These are phyloP conservation scores for Oryza coarctata DNA, from an alignment of 176 grass and related monocot species.

Conservation along the genomic window DNA sequence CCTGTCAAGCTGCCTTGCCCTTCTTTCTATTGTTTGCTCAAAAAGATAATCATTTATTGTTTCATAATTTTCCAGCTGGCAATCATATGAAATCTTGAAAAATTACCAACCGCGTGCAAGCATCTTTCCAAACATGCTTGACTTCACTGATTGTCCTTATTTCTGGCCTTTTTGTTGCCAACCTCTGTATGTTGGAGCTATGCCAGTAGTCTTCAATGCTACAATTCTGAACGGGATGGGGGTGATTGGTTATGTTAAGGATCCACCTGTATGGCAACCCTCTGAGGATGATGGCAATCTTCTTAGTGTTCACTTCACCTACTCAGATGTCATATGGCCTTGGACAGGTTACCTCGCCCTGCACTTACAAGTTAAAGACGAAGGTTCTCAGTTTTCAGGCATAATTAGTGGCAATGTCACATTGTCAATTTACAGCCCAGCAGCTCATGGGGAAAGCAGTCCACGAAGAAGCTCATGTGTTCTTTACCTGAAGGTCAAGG, in stretches of 20 bases:
- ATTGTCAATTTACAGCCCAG: constrained; percentile 64
- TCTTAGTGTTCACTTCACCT: constrained; percentile 84
- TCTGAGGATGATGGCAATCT: constrained; percentile 84
- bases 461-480: constrained; percentile 62
- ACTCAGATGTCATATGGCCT: constrained; percentile 95
- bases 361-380: constrained; percentile 92
- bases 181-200: constrained; percentile 85
- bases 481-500: constrained; percentile 79
- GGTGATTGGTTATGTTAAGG: constrained; percentile 85
- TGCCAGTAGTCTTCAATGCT: constrained; percentile 94
- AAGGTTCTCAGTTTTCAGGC: constrained; percentile 79
- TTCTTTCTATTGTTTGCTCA: constrained; percentile 32
- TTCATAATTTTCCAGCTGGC: constrained; percentile 59
- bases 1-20: neutral
- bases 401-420: constrained; percentile 86
- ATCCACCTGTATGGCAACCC: constrained; percentile 75
- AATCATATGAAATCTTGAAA: constrained; percentile 86
- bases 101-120: constrained; percentile 81
- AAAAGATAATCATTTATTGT: constrained; percentile 27
- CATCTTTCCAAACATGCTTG: constrained; percentile 82
- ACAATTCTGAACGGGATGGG: constrained; percentile 97
- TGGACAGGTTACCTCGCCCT: constrained; percentile 93
- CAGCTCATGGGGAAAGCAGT: constrained; percentile 54
- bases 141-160: constrained; percentile 87
- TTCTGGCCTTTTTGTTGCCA: constrained; percentile 95